Base-by-base conservation (phyloP, 2,329 filamentous ascomycete genomes). In the Arachnomyces sp. region DNA sequence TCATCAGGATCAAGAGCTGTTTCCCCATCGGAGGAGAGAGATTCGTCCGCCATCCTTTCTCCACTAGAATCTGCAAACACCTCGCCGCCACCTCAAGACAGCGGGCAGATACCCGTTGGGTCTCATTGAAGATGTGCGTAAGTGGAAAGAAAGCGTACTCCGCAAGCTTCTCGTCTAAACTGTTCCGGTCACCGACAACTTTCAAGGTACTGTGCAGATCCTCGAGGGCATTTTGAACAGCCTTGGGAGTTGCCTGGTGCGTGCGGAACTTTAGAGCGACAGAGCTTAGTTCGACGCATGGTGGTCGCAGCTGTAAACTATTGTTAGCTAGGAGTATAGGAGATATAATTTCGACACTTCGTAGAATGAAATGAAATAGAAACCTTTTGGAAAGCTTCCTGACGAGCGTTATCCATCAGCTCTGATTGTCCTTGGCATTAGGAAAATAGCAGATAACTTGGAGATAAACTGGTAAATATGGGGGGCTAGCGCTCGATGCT, bases 81-180 rank as follows among this genome's bases (percentile, higher is more conserved):
- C 80, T 78, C 34, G 95, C 71, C 21, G 83, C 81, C 32, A 84
- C 64, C 59, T 98, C 92, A 6, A 92, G 67, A 31, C 48, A 64
- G 38, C 75, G 74, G 34, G 84, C 75, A 1, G 89, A 80, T 39
- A 89, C 78, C 35, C 75, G 72, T 46, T 84, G 77, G 50, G 86
- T 82, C 46, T 80, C 75, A 43, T 86, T 82, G 52, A 98, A 82
- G 30, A 96, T 78, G 51, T 92, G 84, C 1, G 86, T 88, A 0
- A 98, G 69, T 0, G 92, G 92, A 47, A 95, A 95, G 69, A 96
- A 96, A 55, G 85, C 76, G 69, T 96, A 98, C 67, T 95, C 89
- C 11, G 89, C 87, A 13, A 96, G 68, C 59, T 88, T 90, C 38
- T 81, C 74, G 59, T 95, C 86, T 13, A 96, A 58, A 1, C 57